phyloP scores from a whole-genome alignment of 352 stramenopile species.

The Nothophytophthora sp. region DNA sequence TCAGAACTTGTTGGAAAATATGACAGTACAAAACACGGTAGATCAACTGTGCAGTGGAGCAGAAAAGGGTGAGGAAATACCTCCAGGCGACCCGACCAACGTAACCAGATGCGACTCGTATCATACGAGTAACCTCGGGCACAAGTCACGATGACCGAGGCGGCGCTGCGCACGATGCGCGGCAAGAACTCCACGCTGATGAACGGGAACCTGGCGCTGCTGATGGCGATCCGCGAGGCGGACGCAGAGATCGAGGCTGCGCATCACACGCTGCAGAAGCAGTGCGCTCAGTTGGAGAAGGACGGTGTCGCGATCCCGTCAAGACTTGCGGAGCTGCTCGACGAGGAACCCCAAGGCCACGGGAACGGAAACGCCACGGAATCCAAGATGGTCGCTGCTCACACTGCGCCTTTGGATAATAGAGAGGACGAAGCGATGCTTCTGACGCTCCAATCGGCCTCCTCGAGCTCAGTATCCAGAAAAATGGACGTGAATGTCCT shows the following conservation, averaged over 20 bases:
- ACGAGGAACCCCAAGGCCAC: constrained; percentile 1
- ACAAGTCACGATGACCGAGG: constrained; percentile 19
- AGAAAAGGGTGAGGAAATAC: no score
- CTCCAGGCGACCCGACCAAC: no score
- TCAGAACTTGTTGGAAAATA: no score
- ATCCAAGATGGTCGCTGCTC: not conserved
- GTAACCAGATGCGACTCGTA: no score
- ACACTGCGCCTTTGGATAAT: no score
- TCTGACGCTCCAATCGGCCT: no score
- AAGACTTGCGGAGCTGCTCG: constrained; percentile 34
- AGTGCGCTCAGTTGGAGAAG: constrained; percentile 28
- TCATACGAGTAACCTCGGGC: no score
- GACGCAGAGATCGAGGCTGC: constrained; percentile 39
- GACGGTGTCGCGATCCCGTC: constrained; percentile 25
- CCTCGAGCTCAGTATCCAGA: no score
- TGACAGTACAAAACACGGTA: not conserved
- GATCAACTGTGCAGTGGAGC: not conserved
- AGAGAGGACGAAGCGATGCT: no score
- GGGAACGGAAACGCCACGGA: not conserved
- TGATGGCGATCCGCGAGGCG: constrained; percentile 52
- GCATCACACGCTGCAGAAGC: constrained; percentile 25
- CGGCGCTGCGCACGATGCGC: constrained; percentile 30
- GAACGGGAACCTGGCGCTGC: constrained; percentile 49
- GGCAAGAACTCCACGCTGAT: constrained; percentile 53
- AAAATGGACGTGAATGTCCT: no score